Conservation (phyloP, 257 asterid species). For the Handroanthus guayacan region DNA sequence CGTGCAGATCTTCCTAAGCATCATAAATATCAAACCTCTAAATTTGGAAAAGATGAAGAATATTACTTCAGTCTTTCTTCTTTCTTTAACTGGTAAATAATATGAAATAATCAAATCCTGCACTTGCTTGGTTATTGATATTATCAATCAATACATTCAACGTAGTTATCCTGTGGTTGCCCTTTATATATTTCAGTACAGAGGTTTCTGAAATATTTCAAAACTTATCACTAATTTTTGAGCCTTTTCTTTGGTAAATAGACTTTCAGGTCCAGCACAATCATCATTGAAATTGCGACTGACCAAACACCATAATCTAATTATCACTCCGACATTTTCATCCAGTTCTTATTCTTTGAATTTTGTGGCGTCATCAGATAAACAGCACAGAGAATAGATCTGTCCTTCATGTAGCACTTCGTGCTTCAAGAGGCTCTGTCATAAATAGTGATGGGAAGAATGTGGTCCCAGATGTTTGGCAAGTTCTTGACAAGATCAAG, state of each 20-base stretch:
- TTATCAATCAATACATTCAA: conserved; percentile 15
- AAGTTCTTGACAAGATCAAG: conserved; percentile 91
- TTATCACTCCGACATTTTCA: conserved; percentile 17
- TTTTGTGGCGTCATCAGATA: conserved; percentile 61
- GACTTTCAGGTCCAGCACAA: conserved; percentile 14
- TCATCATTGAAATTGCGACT: conserved; percentile 12
- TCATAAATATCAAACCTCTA: background rate
- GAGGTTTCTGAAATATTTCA: conserved; percentile 14
- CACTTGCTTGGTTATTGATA: conserved; percentile 27
- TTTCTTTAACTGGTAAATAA: conserved; percentile 12
- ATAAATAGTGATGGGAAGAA: conserved; percentile 92
- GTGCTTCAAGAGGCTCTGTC: conserved; percentile 86
- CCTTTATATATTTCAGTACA: conserved; percentile 12
- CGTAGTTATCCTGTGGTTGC: background rate
- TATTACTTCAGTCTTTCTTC: background rate
- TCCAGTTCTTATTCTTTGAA: conserved; percentile 27
- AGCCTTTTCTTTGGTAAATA: conserved; percentile 16
- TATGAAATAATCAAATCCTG: conserved; percentile 6
- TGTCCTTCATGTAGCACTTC: conserved; percentile 96
- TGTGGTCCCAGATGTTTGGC: conserved; percentile 98
- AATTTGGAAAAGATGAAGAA: conserved; percentile 21
- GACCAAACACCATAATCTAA: background rate
- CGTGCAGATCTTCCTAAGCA: background rate
- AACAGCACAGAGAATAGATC: conserved; percentile 94
- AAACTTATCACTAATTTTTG: conserved; percentile 6